A percentile compares a stretch with the other conserved stretches of the same genome.
These are phyloP conservation scores for Dalbergia oliveri DNA, from an alignment of 306 rosid genomes.

Conservation along the genomic window DNA sequence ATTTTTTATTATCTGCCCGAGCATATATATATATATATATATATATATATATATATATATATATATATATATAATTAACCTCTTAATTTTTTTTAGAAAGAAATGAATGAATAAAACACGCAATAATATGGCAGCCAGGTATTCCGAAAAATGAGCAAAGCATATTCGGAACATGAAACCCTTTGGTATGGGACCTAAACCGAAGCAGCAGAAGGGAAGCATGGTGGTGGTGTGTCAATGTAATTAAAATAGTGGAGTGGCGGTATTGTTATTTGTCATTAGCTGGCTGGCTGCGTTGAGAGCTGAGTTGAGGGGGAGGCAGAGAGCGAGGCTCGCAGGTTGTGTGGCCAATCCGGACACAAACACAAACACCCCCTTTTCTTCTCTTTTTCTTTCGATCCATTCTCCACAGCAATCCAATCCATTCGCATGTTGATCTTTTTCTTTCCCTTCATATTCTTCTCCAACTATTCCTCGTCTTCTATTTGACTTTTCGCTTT, in stretches of 20 bases:
- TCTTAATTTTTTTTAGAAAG: no score
- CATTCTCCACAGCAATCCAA: constrained; percentile 5
- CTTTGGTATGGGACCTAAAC: neutral
- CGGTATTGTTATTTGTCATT: no score
- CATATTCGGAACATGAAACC: neutral
- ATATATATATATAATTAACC: no score
- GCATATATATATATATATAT: no score
- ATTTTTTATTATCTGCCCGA: no score
- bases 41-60: no score
- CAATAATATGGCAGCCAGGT: neutral
- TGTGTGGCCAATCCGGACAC: constrained; percentile 1
- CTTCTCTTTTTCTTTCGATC: constrained; percentile 14
- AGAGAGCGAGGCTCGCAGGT: constrained; percentile 46
- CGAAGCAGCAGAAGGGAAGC: neutral
- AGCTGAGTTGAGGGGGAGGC: constrained; percentile 8
- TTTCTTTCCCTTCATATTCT: neutral
- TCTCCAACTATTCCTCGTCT: neutral
- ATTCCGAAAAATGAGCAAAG: neutral
- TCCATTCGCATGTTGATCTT: constrained; percentile 8
- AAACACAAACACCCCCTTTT: neutral
- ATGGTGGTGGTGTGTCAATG: neutral
- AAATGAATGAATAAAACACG: no score
- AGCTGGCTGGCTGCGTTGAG: neutral
- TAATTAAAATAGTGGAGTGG: no score
- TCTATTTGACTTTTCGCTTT: constrained; percentile 15